Evolutionary conservation across 2,329 filamentous ascomycete genomes (phyloP).

Genomic region (Hymenoscyphus fructigenus): DNA sequence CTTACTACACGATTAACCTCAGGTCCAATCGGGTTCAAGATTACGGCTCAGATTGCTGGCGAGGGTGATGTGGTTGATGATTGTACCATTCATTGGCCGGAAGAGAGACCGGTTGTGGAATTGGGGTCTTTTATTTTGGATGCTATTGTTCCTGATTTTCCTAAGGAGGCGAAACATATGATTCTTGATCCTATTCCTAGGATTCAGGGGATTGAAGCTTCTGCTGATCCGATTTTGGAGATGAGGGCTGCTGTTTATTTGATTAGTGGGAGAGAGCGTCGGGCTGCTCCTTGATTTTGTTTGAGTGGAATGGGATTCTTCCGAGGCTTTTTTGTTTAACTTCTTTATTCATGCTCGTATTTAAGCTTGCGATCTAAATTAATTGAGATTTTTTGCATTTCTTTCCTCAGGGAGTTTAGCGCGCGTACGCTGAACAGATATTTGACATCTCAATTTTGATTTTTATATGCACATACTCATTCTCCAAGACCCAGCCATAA

Average conservation of each 20-base stretch:
- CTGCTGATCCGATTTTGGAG: conserved; percentile 55
- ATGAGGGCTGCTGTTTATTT: conserved; percentile 56
- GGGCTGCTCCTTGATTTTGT: conserved; percentile 40
- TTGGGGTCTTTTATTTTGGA: conserved; percentile 50
- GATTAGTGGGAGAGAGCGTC: conserved; percentile 52
- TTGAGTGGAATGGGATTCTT: background rate
- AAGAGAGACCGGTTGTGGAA: conserved; percentile 48
- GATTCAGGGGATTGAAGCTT: conserved; percentile 51
- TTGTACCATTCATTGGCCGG: conserved; percentile 53
- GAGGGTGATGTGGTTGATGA: conserved; percentile 49
- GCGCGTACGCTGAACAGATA: too few species aligned
- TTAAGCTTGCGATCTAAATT: background rate
- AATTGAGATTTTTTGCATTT: too few species aligned
- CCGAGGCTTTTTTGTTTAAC: too few species aligned
- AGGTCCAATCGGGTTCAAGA: conserved; percentile 45
- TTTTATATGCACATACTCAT: too few species aligned
- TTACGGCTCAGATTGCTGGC: conserved; percentile 50
- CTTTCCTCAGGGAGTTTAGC: too few species aligned
- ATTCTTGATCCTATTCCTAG: conserved; percentile 60
- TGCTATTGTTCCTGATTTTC: conserved; percentile 40
- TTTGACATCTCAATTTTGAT: too few species aligned
- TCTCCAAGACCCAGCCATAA: too few species aligned
- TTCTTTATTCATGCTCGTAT: too few species aligned
- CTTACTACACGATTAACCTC: conserved; percentile 40
- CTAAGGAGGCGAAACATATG: conserved; percentile 48